These are phyloP conservation scores for Cantharellus anzutake DNA, from an alignment of 768 basidiomycete species.

Conservation along the genomic window DNA sequence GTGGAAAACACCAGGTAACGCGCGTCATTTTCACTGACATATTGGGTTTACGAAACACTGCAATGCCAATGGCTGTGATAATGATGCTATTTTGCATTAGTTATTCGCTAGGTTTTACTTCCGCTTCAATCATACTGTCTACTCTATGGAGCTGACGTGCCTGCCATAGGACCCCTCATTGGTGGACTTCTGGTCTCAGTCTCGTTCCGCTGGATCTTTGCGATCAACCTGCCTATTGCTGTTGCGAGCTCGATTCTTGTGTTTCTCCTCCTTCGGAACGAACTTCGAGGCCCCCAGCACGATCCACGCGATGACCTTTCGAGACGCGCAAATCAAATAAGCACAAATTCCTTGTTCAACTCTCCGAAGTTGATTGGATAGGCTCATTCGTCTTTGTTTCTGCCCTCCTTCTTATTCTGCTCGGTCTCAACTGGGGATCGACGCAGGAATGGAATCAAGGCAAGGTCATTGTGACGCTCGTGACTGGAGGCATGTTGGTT, in stretches of 20 bases:
- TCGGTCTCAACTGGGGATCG: constrained; percentile 35
- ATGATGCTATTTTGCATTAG: constrained; percentile 27
- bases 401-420: constrained; percentile 27
- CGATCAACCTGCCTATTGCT: constrained; percentile 29
- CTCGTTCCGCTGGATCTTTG: constrained; percentile 35
- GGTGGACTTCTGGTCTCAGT: constrained; percentile 24
- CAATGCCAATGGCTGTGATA: constrained; percentile 23
- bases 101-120: constrained; percentile 10
- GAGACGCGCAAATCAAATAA: not conserved
- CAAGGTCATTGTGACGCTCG: constrained; percentile 29
- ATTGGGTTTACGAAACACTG: constrained; percentile 23
- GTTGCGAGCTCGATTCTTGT: constrained; percentile 20
- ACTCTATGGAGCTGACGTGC: not conserved
- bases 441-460: constrained; percentile 22
- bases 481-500: constrained; percentile 26
- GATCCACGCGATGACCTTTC: constrained; percentile 1
- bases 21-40: constrained; percentile 29
- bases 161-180: constrained; percentile 25
- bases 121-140: not conserved
- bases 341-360: constrained; percentile 5
- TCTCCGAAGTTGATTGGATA: constrained; percentile 27
- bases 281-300: constrained; percentile 4
- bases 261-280: constrained; percentile 23
- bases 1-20: constrained; percentile 18
- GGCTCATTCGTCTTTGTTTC: constrained; percentile 26